Evolutionary conservation across 2,329 filamentous ascomycete genomes (phyloP), one percentile per base, ranked within the genome.

Genomic region (Fusarium secorum): DNA sequence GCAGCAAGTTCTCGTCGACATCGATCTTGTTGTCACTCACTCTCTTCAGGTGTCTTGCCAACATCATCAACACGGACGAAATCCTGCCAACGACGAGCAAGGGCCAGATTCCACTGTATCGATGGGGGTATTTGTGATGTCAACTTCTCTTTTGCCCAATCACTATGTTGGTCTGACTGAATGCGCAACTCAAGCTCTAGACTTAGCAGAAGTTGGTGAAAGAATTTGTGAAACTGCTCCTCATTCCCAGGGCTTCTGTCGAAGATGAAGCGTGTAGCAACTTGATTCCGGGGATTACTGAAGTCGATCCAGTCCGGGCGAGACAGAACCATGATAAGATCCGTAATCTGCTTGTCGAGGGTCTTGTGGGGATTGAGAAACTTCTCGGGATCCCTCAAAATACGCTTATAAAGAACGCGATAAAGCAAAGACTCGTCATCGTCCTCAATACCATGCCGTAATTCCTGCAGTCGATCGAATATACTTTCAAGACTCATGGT

Each of bases 271-370:
- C 90, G 89, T 6, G 92, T 92, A 28, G 91, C 88, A 26, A 93
- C 89, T 75, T 94, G 92, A 74, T 93, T 93, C 75, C 87, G 88
- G 7, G 87, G 87, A 38, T 85, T 83, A 32, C 90, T 91, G 73
- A 93, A 93, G 78, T 94, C 91, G 70, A 91, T 89, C 92, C 92
- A 94, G 62, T 89, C 86, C 0, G 87, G 84, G n/a, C 90, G 85
- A 3, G 90, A 90, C 15, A 94, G 81, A 1, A 91, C 90, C 71
- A 89, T 85, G 60, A 93, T 89, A 26, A 94, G 84, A 76, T 94
- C 91, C 33, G 86, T 88, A 65, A 94, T 93, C 78, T 94, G 92
- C 77, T 86, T 87, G 68, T 93, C 90, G 68, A 93, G 85, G 5
- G 87, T 85, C 68, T 85, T 87, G 75, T 91, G 90, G 7, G 90